These are phyloP conservation scores for Salix purpurea DNA, from an alignment of 345 rosid genomes.

Conservation along the genomic window DNA sequence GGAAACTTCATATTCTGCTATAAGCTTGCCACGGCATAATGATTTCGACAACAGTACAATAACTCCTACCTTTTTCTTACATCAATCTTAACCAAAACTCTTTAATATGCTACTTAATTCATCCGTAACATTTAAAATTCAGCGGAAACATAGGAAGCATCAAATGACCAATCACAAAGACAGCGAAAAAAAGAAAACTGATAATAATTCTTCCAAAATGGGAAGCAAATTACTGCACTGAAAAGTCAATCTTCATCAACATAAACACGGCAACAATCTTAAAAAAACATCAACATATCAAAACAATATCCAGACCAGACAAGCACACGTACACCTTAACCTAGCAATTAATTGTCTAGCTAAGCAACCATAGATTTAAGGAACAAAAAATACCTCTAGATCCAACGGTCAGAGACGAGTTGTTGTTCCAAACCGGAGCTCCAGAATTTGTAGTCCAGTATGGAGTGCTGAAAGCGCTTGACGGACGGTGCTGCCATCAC, in stretches of 20 bases:
- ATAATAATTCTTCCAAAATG: too few species aligned
- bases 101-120: background rate
- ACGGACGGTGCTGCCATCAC: conserved; percentile 51
- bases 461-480: conserved; percentile 59
- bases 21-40: background rate
- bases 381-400: conserved; percentile 47
- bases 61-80: background rate
- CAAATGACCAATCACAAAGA: background rate
- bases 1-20: background rate
- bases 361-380: too few species aligned
- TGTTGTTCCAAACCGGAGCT: conserved; percentile 77
- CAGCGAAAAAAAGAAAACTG: too few species aligned
- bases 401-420: conserved; percentile 74
- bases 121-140: background rate
- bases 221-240: too few species aligned
- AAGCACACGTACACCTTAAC: background rate
- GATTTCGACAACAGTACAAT: background rate
- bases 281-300: too few species aligned
- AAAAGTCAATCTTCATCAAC: too few species aligned
- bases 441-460: conserved; percentile 83
- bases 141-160: background rate
- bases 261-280: too few species aligned
- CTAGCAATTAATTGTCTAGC: background rate
- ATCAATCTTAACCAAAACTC: background rate
- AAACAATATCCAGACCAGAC: background rate